phyloP scores from a whole-genome alignment of 2,329 filamentous ascomycete genomes.

The Akanthomyces lecanii region DNA sequence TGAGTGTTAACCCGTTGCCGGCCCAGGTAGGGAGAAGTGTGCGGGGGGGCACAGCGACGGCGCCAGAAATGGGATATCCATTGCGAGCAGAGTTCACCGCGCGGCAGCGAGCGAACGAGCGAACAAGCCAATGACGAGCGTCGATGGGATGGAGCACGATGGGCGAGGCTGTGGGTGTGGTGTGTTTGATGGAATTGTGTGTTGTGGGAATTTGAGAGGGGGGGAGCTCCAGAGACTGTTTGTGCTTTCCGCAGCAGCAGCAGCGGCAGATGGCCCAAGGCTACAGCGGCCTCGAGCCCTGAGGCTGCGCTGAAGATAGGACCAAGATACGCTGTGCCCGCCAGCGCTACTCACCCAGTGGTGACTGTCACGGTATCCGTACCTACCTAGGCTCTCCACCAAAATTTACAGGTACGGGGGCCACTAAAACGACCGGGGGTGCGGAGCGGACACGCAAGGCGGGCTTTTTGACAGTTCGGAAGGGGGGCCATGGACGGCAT shows the following conservation, averaged over 20 bases:
- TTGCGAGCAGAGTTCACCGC: too few relatives aligned
- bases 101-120: neutral
- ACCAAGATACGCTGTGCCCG: neutral
- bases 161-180: neutral
- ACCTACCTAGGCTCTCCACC: neutral
- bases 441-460: neutral
- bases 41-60: too few relatives aligned
- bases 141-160: neutral
- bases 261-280: neutral
- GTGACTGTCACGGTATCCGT: neutral
- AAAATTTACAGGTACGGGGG: slow-evolving; percentile 1
- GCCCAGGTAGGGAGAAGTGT: too few relatives aligned
- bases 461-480: neutral
- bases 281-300: neutral
- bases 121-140: neutral
- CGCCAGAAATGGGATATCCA: too few relatives aligned
- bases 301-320: neutral
- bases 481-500: neutral
- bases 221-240: neutral
- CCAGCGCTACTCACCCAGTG: neutral
- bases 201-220: neutral
- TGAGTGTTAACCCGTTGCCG: too few relatives aligned
- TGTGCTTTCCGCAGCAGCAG: too few relatives aligned
- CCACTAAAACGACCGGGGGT: slow-evolving; percentile 14
- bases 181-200: neutral